These are phyloP conservation scores for Circinella umbellata DNA, from an alignment of 371 early-diverging fungal species.

Conservation along the genomic window DNA sequence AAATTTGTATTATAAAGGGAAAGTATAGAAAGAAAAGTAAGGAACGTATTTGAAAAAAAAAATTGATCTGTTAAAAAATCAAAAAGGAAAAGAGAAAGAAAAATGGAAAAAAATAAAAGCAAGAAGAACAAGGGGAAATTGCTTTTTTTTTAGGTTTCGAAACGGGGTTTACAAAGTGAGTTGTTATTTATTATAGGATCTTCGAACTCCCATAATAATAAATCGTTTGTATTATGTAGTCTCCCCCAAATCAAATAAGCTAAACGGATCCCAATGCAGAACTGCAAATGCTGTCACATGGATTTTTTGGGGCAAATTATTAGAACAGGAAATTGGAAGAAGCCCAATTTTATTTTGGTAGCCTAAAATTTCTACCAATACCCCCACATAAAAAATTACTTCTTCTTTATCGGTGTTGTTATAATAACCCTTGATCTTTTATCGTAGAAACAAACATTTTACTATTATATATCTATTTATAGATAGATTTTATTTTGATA, in stretches of 20 bases:
- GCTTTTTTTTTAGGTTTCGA: background rate
- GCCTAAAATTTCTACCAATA: too few species aligned
- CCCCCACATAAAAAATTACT: too few species aligned
- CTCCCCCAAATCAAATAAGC: background rate
- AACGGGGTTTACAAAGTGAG: background rate
- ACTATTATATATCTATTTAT: too few species aligned
- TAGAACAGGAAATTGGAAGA: background rate
- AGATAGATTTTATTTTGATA: too few species aligned
- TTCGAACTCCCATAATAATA: too few species aligned
- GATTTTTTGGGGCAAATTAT: background rate
- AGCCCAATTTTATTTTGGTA: background rate
- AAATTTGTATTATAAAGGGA: background rate
- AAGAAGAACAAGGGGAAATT: conserved; percentile 4
- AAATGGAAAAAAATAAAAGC: conserved; percentile 5
- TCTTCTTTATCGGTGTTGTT: too few species aligned
- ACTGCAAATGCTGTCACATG: conserved; percentile 2
- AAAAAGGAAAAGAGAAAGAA: conserved; percentile 16
- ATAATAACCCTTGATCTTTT: too few species aligned
- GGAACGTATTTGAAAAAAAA: too few species aligned
- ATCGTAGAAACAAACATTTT: too few species aligned
- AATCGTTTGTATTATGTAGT: background rate
- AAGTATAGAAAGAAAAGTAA: background rate
- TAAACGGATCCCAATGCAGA: conserved; percentile 2
- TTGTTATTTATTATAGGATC: too few species aligned
- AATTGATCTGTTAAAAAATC: background rate